Evolutionary conservation across 1,284 basidiomycete genomes (phyloP).

Genomic region (Cutaneotrichosporon cyanovorans): DNA sequence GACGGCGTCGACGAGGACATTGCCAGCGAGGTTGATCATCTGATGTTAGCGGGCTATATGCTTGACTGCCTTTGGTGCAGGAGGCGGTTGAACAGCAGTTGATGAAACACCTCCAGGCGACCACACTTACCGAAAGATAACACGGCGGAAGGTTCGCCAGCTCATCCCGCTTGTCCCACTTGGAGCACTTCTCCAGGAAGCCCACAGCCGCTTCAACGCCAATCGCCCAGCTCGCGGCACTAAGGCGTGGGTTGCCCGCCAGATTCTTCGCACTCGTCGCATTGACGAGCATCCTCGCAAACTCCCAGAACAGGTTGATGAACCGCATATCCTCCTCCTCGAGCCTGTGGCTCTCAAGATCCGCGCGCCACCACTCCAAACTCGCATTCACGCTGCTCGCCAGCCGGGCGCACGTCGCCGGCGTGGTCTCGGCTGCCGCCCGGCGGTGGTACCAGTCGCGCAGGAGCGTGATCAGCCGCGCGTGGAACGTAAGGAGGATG

Average conservation of each 20-base stretch:
- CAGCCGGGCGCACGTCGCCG: constrained; percentile 10
- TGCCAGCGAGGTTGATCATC: constrained; percentile 22
- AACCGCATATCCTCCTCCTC: constrained; percentile 12
- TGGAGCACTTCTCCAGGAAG: constrained; percentile 24
- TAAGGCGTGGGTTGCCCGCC: constrained; percentile 6
- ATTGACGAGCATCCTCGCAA: constrained; percentile 30
- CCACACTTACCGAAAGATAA: constrained; percentile 27
- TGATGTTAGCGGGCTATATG: constrained; percentile 2
- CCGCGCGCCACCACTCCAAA: constrained; percentile 28
- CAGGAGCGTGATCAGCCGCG: constrained; percentile 29
- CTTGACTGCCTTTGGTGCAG: too few relatives aligned
- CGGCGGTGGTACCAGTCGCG: constrained; percentile 25
- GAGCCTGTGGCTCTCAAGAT: constrained; percentile 17
- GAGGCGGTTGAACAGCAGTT: too few relatives aligned
- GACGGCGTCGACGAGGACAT: constrained; percentile 15
- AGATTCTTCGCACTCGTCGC: constrained; percentile 22
- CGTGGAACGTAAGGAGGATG: constrained; percentile 33
- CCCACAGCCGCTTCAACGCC: constrained; percentile 25
- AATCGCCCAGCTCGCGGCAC: constrained; percentile 8
- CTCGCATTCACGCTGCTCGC: constrained; percentile 20
- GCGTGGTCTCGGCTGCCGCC: background rate
- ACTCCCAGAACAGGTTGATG: constrained; percentile 29
- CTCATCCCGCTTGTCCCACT: constrained; percentile 21
- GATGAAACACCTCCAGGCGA: too few relatives aligned
- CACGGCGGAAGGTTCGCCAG: constrained; percentile 28